Conservation (phyloP, 2,329 filamentous ascomycete genomes). For the Claviceps maximensis region DNA sequence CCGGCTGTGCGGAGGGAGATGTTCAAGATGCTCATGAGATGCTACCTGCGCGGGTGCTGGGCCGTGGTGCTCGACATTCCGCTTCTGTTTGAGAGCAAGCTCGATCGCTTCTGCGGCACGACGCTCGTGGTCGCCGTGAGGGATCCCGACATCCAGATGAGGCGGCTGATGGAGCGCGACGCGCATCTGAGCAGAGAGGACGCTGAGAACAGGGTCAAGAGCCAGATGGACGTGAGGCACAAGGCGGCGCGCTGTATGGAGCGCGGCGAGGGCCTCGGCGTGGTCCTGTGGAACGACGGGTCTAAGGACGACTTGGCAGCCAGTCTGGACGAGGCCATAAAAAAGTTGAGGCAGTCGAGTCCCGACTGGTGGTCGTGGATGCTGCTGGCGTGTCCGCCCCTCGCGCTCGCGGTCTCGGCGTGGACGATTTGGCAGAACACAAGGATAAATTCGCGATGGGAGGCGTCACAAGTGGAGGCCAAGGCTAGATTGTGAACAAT, state of each 20-base stretch:
- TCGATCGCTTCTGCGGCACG: slow-evolving; percentile 75
- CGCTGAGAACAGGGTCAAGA: slow-evolving; percentile 71
- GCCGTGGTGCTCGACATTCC: slow-evolving; percentile 89
- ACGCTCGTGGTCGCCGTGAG: slow-evolving; percentile 77
- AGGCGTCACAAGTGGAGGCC: slow-evolving; percentile 17
- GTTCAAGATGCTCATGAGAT: slow-evolving; percentile 57
- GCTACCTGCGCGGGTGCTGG: slow-evolving; percentile 67
- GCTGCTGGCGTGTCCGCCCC: slow-evolving; percentile 55
- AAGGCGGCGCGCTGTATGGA: slow-evolving; percentile 67
- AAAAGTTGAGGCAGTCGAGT: slow-evolving; percentile 45
- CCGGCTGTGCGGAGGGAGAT: slow-evolving; percentile 78
- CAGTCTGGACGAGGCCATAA: slow-evolving; percentile 55
- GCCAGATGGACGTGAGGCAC: slow-evolving; percentile 72
- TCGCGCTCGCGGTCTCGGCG: slow-evolving; percentile 53
- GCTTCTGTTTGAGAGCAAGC: slow-evolving; percentile 74
- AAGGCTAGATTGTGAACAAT: slow-evolving; percentile 10
- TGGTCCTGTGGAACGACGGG: slow-evolving; percentile 86
- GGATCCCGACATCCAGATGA: slow-evolving; percentile 72
- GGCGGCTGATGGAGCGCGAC: slow-evolving; percentile 62
- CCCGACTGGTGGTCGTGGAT: slow-evolving; percentile 78
- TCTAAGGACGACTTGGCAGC: slow-evolving; percentile 53
- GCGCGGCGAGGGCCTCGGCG: slow-evolving; percentile 49
- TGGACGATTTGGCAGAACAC: slow-evolving; percentile 65
- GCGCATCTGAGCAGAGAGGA: slow-evolving; percentile 70
- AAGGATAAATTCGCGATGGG: slow-evolving; percentile 58